phyloP scores from a whole-genome alignment of 805 yeast genomes.

The Pichia exigua region DNA sequence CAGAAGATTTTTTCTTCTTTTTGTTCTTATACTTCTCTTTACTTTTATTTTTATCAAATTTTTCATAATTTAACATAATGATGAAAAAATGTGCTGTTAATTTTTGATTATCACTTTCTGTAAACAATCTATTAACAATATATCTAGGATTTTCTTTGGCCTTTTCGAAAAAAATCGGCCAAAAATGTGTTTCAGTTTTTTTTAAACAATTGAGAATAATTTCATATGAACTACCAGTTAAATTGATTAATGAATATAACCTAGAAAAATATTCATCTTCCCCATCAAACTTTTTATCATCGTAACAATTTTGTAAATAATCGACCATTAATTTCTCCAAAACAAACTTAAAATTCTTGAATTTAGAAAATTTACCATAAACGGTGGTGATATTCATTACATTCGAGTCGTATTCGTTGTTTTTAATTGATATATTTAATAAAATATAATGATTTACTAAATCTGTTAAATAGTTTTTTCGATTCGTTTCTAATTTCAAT shows the following conservation, averaged over 20 bases:
- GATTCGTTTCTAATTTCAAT: conserved; percentile 27
- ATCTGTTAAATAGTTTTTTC: conserved; percentile 37
- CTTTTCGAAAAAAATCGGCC: conserved; percentile 40
- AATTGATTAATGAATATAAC: conserved; percentile 26
- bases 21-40: conserved; percentile 1
- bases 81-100: conserved; percentile 46
- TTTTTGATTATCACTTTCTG: conserved; percentile 33
- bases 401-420: conserved; percentile 14
- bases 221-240: conserved; percentile 26
- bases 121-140: conserved; percentile 33
- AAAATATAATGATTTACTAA: conserved; percentile 40
- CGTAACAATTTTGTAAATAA: conserved; percentile 25
- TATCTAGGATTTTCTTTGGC: conserved; percentile 37
- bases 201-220: conserved; percentile 46
- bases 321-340: conserved; percentile 42
- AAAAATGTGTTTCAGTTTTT: conserved; percentile 44
- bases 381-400: conserved; percentile 25
- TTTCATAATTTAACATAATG: conserved; percentile 43
- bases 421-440: conserved; percentile 16
- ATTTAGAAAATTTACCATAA: conserved; percentile 31
- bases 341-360: conserved; percentile 40
- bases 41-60: conserved; percentile 9
- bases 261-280: conserved; percentile 23
- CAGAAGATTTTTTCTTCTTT: background rate
- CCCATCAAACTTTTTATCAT: conserved; percentile 25